Base-by-base conservation (phyloP, 805 yeast species). In the Saccharomycopsis lassenensis region DNA sequence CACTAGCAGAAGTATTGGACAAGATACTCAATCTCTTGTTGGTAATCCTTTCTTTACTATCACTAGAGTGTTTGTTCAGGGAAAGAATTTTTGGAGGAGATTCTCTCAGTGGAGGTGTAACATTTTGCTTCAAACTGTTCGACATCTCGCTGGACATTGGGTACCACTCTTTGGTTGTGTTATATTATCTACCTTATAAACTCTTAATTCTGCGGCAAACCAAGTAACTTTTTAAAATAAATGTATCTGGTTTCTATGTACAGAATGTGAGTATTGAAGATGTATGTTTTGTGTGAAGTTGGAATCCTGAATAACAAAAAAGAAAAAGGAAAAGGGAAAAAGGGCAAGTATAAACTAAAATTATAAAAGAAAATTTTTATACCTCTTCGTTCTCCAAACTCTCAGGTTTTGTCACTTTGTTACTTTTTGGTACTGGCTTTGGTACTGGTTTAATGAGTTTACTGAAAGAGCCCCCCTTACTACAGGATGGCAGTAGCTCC, bases 1-100 rank as follows among this genome's bases (percentile, higher is more conserved):
- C 44, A 24, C 41, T 37, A 24, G 38, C 44, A 3, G 41, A 37
- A 24, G 30, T 37, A 29, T 29, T 33, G 4, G 44, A 40, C 7
- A 40, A 7, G 7, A 26, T 30, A 17, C 41, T 37, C 17, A 27
- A 10, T 20, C 43, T 27, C 5, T 37, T 39, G 15, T 5, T 31
- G 24, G n/a, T 21, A 17, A 17, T 5, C 15, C 15, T 31, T 15
- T 7, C 19, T 12, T 15, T 5, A 10, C 18, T 29, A n/a, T n/a
- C n/a, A n/a, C n/a, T n/a, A n/a, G 32, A 7, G 7, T 19, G 32
- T 29, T 16, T 19, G 19, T 11, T 16, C n/a, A 22, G 8, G 15
- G 12, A 12, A 29, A 6, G 7, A 15, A 22, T 19, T 12, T 12
- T 10, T 14, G 19, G 19, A 19, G 19, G 32, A 6, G 12, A 12